Evolutionary conservation across 2,329 filamentous ascomycete genomes (phyloP).

Genomic region (Fusarium oxysporum): DNA sequence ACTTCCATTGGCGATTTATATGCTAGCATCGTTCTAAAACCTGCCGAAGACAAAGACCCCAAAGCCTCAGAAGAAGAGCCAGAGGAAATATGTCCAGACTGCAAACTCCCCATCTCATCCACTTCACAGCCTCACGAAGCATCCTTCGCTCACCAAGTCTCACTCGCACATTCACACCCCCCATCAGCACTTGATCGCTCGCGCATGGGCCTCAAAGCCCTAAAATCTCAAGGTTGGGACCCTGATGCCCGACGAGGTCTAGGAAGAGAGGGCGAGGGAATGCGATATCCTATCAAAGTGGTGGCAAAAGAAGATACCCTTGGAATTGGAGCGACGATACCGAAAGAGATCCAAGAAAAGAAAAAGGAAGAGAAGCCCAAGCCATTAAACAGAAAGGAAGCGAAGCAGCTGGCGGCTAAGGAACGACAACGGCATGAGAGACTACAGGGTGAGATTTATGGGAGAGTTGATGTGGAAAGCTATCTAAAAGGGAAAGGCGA

Average conservation of each 20-base stretch:
- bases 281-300: constrained; percentile 79
- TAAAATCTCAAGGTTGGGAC: constrained; percentile 78
- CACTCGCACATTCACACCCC: constrained; percentile 75
- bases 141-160: constrained; percentile 78
- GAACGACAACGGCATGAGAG: constrained; percentile 72
- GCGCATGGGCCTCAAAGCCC: constrained; percentile 75
- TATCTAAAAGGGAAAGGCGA: constrained; percentile 68
- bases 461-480: constrained; percentile 78
- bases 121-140: constrained; percentile 62
- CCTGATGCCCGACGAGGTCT: constrained; percentile 78
- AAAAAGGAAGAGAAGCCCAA: constrained; percentile 58
- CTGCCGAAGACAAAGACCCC: constrained; percentile 13
- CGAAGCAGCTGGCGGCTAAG: constrained; percentile 70
- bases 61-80: constrained; percentile 31
- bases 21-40: constrained; percentile 71
- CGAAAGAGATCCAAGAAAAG: constrained; percentile 55
- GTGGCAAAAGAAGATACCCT: constrained; percentile 78
- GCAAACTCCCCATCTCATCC: constrained; percentile 51
- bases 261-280: constrained; percentile 77
- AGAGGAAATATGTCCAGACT: constrained; percentile 50
- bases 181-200: constrained; percentile 78
- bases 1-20: constrained; percentile 66
- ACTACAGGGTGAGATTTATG: constrained; percentile 78
- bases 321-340: constrained; percentile 72
- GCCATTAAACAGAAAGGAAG: constrained; percentile 76